Conservation (phyloP, 73 alveolate species). For the Symbiodinium natans region DNA sequence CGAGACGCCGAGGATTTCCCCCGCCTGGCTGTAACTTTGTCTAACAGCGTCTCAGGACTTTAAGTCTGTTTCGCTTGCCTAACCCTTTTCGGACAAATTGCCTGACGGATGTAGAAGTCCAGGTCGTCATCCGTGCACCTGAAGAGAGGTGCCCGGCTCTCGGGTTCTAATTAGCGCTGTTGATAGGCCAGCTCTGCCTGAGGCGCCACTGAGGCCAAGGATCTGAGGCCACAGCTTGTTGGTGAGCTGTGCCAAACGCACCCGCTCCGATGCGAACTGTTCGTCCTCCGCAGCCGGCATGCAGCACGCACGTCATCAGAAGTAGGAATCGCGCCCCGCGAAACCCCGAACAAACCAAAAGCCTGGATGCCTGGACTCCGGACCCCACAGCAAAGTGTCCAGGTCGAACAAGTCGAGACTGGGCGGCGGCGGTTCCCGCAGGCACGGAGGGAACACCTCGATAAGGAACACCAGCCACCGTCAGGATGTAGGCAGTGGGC, state of each 20-base stretch:
- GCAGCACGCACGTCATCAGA: neutral
- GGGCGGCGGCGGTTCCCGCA: constrained; percentile 99
- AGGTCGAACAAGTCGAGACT: constrained; percentile 98
- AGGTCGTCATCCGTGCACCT: constrained; percentile 80
- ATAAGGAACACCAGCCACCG: neutral
- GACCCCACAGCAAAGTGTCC: constrained; percentile 94
- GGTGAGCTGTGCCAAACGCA: constrained; percentile 93
- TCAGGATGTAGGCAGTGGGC: neutral
- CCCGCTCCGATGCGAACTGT: constrained; percentile 93
- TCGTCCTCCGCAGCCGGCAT: constrained; percentile 28
- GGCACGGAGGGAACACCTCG: constrained; percentile 99
- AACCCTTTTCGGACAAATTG: neutral
- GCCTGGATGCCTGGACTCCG: too few species aligned
- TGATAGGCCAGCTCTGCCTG: neutral
- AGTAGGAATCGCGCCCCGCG: neutral
- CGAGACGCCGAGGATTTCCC: constrained; percentile 97
- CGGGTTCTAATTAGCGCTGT: too few species aligned
- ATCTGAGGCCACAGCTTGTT: constrained; percentile 41
- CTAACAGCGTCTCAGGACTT: too few species aligned
- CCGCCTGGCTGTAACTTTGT: too few species aligned
- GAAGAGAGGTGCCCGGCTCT: too few species aligned
- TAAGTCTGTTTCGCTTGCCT: too few species aligned
- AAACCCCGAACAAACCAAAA: neutral
- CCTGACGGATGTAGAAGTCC: constrained; percentile 94
- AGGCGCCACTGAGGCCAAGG: too few species aligned